Conservation (phyloP, 2,329 filamentous ascomycete species). For the Ophiostoma piceae region DNA sequence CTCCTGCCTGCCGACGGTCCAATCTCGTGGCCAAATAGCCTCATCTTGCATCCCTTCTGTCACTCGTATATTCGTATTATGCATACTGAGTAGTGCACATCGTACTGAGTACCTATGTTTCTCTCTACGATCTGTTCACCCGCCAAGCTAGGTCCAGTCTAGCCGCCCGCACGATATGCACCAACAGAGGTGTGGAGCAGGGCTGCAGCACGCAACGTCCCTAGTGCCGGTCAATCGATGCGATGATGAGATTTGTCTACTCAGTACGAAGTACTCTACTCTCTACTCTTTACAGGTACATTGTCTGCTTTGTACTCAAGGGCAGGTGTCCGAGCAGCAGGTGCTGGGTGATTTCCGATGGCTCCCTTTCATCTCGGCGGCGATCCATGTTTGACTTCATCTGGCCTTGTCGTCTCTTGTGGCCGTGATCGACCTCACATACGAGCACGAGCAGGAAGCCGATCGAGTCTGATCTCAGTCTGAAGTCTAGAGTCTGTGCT, state of each 20-base stretch:
- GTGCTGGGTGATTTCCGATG: not conserved
- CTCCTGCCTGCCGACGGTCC: not conserved
- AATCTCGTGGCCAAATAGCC: not conserved
- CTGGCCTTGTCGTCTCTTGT: slow-evolving; percentile 5
- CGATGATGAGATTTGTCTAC: not conserved
- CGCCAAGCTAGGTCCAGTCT: slow-evolving; percentile 10
- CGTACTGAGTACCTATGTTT: not conserved
- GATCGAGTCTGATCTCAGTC: not conserved
- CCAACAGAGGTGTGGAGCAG: slow-evolving; percentile 5
- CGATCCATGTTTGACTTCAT: not conserved
- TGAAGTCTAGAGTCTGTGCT: not conserved
- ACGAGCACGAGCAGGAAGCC: not conserved
- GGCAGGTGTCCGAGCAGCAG: not conserved
- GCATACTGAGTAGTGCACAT: not conserved
- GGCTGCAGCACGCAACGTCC: not conserved
- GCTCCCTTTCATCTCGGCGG: not conserved
- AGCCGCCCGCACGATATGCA: slow-evolving; percentile 15
- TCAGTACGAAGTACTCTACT: too few species aligned
- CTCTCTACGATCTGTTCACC: not conserved
- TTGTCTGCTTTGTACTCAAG: too few species aligned
- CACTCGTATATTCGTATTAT: not conserved
- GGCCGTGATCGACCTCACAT: slow-evolving; percentile 2
- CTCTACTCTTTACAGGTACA: too few species aligned
- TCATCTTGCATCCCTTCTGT: not conserved
- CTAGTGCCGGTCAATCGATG: not conserved